Evolutionary conservation across 2,329 filamentous ascomycete genomes (phyloP), one percentile per base, ranked within the genome.

Genomic region (Botrytis fragariae): DNA sequence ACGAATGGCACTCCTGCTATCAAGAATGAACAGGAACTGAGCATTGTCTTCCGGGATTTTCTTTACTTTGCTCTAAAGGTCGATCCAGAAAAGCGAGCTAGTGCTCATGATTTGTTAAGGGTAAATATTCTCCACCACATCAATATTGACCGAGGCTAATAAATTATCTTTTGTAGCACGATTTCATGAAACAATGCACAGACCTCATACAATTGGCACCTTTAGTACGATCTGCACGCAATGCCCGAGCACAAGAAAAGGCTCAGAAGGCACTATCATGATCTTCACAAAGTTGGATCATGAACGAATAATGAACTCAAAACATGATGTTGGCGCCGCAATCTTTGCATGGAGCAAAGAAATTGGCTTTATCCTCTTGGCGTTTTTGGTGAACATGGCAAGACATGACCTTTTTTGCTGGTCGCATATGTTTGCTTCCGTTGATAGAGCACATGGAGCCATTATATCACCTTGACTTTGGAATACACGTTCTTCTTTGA

Each of bases 1-100:
- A 98, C 96, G 48, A 97, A 97, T 80, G 96, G 96, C 65, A 98
- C 96, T 25, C 96, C 96, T 2, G 87, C 91, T 71, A 97, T 99
- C 84, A 98, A 98, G 84, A 94, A 98, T 76, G 94, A 97, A 82
- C 89, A 95, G 73, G 91, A 92, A 65, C 83, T 98, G 69, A 93
- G 93, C 16, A 85, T 89, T 0, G 88, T 95, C 5, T 98, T 99
- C 86, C 89, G 90, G 75, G 95, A 98, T 82, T 99, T 98, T 83
- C 85, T 99, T 76, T 91, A 93, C 79, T 94, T 97, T 83, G 95
- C 96, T 9, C 87, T 99, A 72, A 97, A 97, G 86, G 96, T 99
- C 9, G 96, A 98, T 81, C 95, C 96, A 1, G 96, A 98, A 84
- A 97, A 97, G 89, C 88, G 96, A 83, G 95, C 95, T 57, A 97